These are phyloP conservation scores for Eutypella sp. DNA, from an alignment of 2,329 filamentous ascomycete genomes.

Conservation along the genomic window DNA sequence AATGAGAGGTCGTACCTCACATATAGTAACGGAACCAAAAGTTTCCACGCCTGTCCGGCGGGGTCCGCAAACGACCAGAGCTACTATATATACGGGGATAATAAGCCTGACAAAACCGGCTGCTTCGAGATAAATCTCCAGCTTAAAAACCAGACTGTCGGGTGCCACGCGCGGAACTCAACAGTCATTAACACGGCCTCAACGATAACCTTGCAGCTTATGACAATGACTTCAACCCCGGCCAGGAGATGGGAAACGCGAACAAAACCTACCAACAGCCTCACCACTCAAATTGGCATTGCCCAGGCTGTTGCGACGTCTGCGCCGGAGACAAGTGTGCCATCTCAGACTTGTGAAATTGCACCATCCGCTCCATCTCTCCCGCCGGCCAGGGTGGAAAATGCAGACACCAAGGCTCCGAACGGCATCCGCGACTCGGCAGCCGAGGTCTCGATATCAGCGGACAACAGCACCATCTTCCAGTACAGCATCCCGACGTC, in stretches of 20 bases:
- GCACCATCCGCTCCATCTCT: slow-evolving; percentile 22
- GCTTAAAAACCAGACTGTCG: slow-evolving; percentile 14
- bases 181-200: background rate
- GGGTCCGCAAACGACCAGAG: slow-evolving; percentile 9
- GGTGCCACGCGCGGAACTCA: slow-evolving; percentile 8
- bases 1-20: slow-evolving; percentile 18
- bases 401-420: slow-evolving; percentile 9
- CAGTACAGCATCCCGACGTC: slow-evolving; percentile 18
- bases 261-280: background rate
- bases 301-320: background rate
- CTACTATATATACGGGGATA: slow-evolving; percentile 21
- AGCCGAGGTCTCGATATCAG: slow-evolving; percentile 16
- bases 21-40: slow-evolving; percentile 17
- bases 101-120: slow-evolving; percentile 14
- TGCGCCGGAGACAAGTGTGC: background rate
- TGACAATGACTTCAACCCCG: background rate
- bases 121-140: slow-evolving; percentile 18
- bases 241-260: too few relatives aligned
- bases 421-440: slow-evolving; percentile 12
- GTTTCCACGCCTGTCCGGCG: slow-evolving; percentile 22
- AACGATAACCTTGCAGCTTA: background rate
- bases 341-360: slow-evolving; percentile 15
- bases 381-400: slow-evolving; percentile 17
- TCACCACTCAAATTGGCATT: background rate
- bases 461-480: slow-evolving; percentile 18